These are phyloP conservation scores for Hyaloscypha hepaticicola DNA, from an alignment of 495 filamentous ascomycete genomes.

Conservation along the genomic window DNA sequence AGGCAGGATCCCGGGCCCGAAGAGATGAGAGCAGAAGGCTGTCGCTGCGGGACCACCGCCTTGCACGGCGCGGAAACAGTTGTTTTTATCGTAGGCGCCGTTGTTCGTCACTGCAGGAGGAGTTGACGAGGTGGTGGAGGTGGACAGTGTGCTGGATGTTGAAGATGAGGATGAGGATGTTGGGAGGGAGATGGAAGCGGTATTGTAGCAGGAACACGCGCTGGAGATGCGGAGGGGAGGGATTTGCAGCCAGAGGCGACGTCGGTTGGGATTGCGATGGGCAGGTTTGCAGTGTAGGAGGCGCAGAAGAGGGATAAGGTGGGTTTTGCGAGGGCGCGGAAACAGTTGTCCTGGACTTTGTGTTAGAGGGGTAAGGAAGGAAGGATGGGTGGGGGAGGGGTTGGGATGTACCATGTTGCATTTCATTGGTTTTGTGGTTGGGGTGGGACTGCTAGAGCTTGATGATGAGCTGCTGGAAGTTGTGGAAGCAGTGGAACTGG, in stretches of 20 bases:
- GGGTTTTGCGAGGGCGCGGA: background rate
- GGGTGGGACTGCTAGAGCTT: background rate
- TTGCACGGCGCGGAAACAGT: too few relatives aligned
- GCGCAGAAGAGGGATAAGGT: background rate
- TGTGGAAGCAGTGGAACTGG: conserved; percentile 3
- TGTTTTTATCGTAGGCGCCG: too few relatives aligned
- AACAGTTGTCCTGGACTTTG: conserved; percentile 5
- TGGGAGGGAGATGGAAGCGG: background rate
- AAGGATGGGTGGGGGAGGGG: background rate
- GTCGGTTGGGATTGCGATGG: background rate
- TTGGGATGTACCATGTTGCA: background rate
- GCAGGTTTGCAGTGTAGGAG: background rate
- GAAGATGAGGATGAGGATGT: background rate
- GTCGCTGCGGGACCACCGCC: too few relatives aligned
- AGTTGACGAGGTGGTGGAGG: too few relatives aligned
- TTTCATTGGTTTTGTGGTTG: background rate
- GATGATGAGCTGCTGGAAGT: background rate
- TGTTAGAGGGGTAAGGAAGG: background rate
- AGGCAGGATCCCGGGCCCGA: too few relatives aligned
- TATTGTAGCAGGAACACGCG: background rate
- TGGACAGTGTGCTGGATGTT: too few relatives aligned
- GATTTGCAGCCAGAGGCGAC: background rate
- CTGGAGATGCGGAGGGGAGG: background rate
- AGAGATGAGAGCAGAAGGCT: too few relatives aligned
- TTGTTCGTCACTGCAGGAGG: too few relatives aligned